Base-by-base conservation (phyloP, 2,329 filamentous ascomycete genomes). In the Cryphonectria carpinicola region DNA sequence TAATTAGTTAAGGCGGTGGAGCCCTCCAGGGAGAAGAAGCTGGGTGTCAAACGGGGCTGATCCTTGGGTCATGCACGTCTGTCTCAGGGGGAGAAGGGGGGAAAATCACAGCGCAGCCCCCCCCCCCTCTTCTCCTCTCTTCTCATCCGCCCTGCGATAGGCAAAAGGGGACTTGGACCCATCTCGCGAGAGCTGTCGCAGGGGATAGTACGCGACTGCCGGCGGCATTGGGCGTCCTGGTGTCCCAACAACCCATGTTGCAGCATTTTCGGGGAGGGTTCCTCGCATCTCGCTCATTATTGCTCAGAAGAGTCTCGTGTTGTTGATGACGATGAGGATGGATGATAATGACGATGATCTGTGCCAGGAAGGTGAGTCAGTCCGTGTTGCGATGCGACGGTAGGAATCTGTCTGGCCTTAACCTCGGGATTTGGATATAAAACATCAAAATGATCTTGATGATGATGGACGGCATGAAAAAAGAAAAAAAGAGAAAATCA, bases 291-390 rank as follows among this genome's bases (percentile, higher is more conserved):
- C 43, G 43, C 43, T 49, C 17, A 49, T 49, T 22, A 43, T 49
- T 7, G 22, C 19, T 22, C 46, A 49, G 5, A 49, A n/a, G 46
- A 8, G 22, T 22, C 46, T 22, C 46, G 10, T n/a, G 46, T n/a
- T 22, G 46, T 49, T 49, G 19, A 49, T 49, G 43, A 49, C 11
- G 41, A 19, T 19, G 41, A 46, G 4, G 43, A 46, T 19, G 43
- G 43, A 22, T 22, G 46, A 49, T 49, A n/a, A 49, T 49, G 32
- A 61, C 17, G 58, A 61, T 39, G 58, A 61, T 61, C 19, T 61
- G 58, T 39, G 19, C 25, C 32, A 25, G 35, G 32, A 37, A 61
- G 35, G 19, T 61, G 58, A 61, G 58, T 58, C 58, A 39, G 17
- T 61, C 58, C 25, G 17, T 61, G 58, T 35, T 61, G 35, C 32